Evolutionary conservation across 345 rosid genomes (phyloP).

Genomic region (Adansonia digitata): DNA sequence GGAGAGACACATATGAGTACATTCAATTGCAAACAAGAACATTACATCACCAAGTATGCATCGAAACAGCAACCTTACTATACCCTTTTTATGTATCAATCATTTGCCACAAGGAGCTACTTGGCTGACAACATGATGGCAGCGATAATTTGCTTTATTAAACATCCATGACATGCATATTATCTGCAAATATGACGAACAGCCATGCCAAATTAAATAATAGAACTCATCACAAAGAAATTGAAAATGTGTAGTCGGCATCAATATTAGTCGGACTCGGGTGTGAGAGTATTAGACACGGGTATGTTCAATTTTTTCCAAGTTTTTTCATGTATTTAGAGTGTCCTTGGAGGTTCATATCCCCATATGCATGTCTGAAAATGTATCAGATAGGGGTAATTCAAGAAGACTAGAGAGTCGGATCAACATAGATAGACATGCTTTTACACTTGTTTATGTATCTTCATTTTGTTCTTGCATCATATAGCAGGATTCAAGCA

Average conservation of each 20-base stretch:
- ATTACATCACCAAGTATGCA: conserved; percentile 2
- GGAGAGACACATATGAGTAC: not conserved
- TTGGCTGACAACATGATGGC: conserved; percentile 1
- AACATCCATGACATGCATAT: not conserved
- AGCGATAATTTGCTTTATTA: not conserved
- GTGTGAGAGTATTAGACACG: too few species aligned
- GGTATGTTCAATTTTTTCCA: too few species aligned
- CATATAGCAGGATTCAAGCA: not conserved
- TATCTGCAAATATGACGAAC: conserved; percentile 21
- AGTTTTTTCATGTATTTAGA: too few species aligned
- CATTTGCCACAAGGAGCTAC: not conserved
- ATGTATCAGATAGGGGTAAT: too few species aligned
- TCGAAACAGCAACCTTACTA: not conserved
- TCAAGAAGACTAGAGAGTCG: too few species aligned
- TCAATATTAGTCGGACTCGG: too few species aligned
- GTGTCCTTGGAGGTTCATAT: too few species aligned
- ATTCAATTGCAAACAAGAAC: not conserved
- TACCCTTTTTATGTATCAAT: conserved; percentile 8
- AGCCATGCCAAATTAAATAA: not conserved
- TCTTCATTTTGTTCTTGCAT: not conserved
- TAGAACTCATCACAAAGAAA: not conserved
- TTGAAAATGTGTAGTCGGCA: too few species aligned
- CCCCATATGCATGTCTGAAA: too few species aligned
- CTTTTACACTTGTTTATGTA: not conserved
- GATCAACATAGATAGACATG: too few species aligned